phyloP scores from a whole-genome alignment of 495 filamentous ascomycete genomes.

The Neurospora sp. region DNA sequence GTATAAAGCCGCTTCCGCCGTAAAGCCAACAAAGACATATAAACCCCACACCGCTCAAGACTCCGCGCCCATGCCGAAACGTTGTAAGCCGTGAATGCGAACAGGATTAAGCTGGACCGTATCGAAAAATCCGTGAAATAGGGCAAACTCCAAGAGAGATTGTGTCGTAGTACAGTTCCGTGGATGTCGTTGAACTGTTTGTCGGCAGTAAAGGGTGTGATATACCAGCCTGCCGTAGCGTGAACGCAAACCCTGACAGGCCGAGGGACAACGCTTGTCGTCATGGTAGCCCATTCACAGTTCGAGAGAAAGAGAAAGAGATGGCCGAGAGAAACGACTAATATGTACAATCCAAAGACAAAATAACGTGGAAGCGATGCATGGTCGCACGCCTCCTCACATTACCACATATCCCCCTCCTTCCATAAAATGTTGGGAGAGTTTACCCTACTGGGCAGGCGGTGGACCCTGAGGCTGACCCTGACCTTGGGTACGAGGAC shows the following conservation, averaged over 20 bases:
- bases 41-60: neutral
- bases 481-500: constrained; percentile 22
- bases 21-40: neutral
- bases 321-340: constrained; percentile 5
- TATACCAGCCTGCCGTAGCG: neutral
- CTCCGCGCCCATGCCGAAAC: neutral
- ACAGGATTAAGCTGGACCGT: neutral
- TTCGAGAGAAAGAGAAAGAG: neutral
- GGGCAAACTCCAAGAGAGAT: neutral
- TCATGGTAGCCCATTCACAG: neutral
- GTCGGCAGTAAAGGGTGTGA: neutral
- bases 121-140: neutral
- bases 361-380: constrained; percentile 5
- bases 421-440: neutral
- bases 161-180: neutral
- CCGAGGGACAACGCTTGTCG: neutral
- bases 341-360: constrained; percentile 25
- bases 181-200: neutral
- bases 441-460: constrained; percentile 18
- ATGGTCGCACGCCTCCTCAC: constrained; percentile 9
- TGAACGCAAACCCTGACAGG: neutral
- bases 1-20: neutral
- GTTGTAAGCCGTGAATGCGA: neutral
- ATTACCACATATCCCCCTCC: constrained; percentile 1
- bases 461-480: constrained; percentile 20